These are phyloP conservation scores for Colletotrichum nymphaeae DNA, from an alignment of 2,329 filamentous ascomycete genomes.

Conservation along the genomic window DNA sequence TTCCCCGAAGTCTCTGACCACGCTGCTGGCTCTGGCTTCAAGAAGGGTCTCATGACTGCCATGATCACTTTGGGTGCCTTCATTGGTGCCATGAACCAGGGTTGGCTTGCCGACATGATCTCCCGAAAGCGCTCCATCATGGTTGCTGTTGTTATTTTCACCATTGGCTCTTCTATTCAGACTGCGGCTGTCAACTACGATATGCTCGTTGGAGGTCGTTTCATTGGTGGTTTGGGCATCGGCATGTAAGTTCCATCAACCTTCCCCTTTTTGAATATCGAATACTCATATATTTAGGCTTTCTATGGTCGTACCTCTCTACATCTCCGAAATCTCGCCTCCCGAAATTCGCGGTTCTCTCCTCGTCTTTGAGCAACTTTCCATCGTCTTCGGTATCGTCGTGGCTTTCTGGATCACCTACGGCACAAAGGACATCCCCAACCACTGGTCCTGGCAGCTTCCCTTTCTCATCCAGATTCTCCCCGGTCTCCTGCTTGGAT, in stretches of 20 bases:
- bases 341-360: conserved; percentile 49
- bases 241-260: conserved; percentile 44
- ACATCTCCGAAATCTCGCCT: conserved; percentile 55
- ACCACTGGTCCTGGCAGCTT: conserved; percentile 42
- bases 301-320: conserved; percentile 59
- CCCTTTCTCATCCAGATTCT: conserved; percentile 45
- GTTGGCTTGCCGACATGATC: conserved; percentile 51
- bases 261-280: no score
- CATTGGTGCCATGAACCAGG: conserved; percentile 63
- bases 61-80: conserved; percentile 65
- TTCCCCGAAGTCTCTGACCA: conserved; percentile 47
- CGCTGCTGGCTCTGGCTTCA: conserved; percentile 50
- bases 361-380: conserved; percentile 45
- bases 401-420: conserved; percentile 43
- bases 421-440: conserved; percentile 38
- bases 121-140: conserved; percentile 46
- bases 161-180: conserved; percentile 45
- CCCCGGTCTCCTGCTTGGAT: conserved; percentile 39
- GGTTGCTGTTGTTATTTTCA: conserved; percentile 44
- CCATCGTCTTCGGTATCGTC: conserved; percentile 46
- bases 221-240: conserved; percentile 60
- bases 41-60: conserved; percentile 43
- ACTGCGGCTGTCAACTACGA: conserved; percentile 44
- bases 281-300: conserved; percentile 40
- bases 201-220: conserved; percentile 61